Base-by-base conservation (phyloP, 1,284 basidiomycete species). In the Mycosarcoma mackinlayi region DNA sequence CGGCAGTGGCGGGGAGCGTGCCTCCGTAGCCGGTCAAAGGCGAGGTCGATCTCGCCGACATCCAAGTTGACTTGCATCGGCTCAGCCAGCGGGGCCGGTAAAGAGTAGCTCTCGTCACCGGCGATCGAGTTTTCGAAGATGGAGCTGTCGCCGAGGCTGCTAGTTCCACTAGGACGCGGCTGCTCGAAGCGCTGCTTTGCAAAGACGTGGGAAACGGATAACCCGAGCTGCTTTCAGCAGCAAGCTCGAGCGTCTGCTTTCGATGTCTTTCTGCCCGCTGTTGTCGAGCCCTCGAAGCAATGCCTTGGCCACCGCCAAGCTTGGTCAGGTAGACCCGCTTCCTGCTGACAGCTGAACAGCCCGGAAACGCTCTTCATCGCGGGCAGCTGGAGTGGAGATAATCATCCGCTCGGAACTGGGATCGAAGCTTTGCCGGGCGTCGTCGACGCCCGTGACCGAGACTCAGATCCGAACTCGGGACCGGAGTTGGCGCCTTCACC, bases 51-150 rank as follows among this genome's bases (percentile, higher is more conserved):
- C 16, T n/a, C 31, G 21, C 34, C 35, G 4, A 39, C 30, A n/a
- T 41, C 37, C 10, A 37, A 38, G 5, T 39, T n/a, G 4, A 33
- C 6, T 1, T 25, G 42, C 21, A n/a, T 10, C n/a, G 33, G n/a
- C 2, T 30, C 45, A 6, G 47, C 27, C 9, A 42, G 47, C 24
- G 54, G 49, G 6, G 53, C 38, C 13, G 70, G 64, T 6, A 72
- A 37, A 7, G 41, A 52, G 44, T 75, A 75, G 45, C 73, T 75
- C 35, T 75, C 73, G 38, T 75, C 73, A 6, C 73, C 73, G 1
- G 69, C 73, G 13, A 75, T 33, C n/a, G 67, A 70, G 10, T 44
- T 65, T 16, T 70, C 67, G 31, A 69, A 16, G 16, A 61, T 40
- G 2, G 64, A 63, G 42, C 64, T 57, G 30, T 68, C 67, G 16